These are phyloP conservation scores for Pyronema domesticum DNA, from an alignment of 495 filamentous ascomycete genomes.

Conservation along the genomic window DNA sequence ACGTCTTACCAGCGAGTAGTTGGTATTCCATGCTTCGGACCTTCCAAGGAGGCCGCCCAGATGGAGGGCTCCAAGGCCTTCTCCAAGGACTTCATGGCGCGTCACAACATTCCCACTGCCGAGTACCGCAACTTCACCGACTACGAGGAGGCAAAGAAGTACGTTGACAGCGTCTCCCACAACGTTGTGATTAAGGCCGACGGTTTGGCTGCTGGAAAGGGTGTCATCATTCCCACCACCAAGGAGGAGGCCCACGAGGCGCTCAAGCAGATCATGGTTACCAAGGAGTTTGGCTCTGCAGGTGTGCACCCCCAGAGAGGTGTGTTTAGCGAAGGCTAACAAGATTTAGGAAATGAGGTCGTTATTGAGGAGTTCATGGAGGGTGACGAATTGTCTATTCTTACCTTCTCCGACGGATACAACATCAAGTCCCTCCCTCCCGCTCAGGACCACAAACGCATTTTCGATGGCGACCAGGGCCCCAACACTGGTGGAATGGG, in stretches of 20 bases:
- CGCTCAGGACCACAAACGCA: conserved; percentile 91
- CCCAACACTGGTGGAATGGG: conserved; percentile 98
- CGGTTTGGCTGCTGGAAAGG: conserved; percentile 79
- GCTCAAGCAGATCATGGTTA: conserved; percentile 75
- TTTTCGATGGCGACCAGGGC: conserved; percentile 77
- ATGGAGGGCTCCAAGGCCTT: conserved; percentile 96
- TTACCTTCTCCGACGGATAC: conserved; percentile 81
- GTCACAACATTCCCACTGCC: conserved; percentile 77
- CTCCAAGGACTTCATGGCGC: conserved; percentile 95
- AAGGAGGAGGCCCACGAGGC: conserved; percentile 68
- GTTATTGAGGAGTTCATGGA: conserved; percentile 91
- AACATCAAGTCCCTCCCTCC: conserved; percentile 71
- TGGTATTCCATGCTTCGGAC: conserved; percentile 71
- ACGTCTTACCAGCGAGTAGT: conserved; percentile 26
- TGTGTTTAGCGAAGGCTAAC: background rate
- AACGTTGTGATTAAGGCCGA: conserved; percentile 77
- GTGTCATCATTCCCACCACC: conserved; percentile 65
- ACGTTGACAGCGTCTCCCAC: conserved; percentile 57
- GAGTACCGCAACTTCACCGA: conserved; percentile 72
- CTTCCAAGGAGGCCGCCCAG: conserved; percentile 62
- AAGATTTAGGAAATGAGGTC: conserved; percentile 44
- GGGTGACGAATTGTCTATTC: conserved; percentile 80
- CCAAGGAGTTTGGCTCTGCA: conserved; percentile 70
- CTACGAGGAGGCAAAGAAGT: conserved; percentile 56
- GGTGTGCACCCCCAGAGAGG: conserved; percentile 28